A percentile compares a stretch with the other conserved stretches of the same genome.
phyloP scores from a whole-genome alignment of 768 basidiomycete species.

The Pulveroboletus sp. region DNA sequence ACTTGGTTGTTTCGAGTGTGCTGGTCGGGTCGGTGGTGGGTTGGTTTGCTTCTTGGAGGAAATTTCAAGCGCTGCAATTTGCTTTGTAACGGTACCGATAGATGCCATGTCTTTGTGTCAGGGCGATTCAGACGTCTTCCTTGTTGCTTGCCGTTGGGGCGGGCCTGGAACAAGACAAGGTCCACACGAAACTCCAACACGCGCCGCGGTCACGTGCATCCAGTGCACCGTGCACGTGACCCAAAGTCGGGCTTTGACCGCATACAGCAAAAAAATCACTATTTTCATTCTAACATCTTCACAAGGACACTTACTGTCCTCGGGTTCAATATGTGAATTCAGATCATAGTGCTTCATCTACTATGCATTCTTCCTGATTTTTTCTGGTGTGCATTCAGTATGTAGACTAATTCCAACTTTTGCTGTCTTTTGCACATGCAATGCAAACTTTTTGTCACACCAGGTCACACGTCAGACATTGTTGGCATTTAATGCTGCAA shows the following conservation, averaged over 20 bases:
- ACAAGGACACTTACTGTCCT: too few relatives aligned
- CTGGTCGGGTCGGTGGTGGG: slow-evolving; percentile 25
- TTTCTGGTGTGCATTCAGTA: too few relatives aligned
- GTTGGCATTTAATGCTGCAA: too few relatives aligned
- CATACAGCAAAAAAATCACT: too few relatives aligned
- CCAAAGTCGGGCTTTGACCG: too few relatives aligned
- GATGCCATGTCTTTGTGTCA: slow-evolving; percentile 39
- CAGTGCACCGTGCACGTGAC: background rate
- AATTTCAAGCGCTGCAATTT: slow-evolving; percentile 67
- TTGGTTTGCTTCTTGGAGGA: slow-evolving; percentile 44
- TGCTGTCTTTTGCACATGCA: too few relatives aligned
- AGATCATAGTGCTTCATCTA: too few relatives aligned
- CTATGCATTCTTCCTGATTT: too few relatives aligned
- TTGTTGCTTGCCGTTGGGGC: background rate
- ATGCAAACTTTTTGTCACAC: too few relatives aligned
- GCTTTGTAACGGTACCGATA: slow-evolving; percentile 51
- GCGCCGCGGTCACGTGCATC: slow-evolving; percentile 29
- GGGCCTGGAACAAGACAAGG: background rate
- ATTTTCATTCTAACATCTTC: background rate
- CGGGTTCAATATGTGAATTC: too few relatives aligned
- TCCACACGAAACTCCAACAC: slow-evolving; percentile 13
- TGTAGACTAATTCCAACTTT: too few relatives aligned
- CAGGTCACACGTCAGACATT: too few relatives aligned
- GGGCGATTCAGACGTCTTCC: background rate
- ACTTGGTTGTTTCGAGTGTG: slow-evolving; percentile 50